These are phyloP conservation scores for Trypanosoma mega DNA, from an alignment of 208 protist species.

Conservation along the genomic window DNA sequence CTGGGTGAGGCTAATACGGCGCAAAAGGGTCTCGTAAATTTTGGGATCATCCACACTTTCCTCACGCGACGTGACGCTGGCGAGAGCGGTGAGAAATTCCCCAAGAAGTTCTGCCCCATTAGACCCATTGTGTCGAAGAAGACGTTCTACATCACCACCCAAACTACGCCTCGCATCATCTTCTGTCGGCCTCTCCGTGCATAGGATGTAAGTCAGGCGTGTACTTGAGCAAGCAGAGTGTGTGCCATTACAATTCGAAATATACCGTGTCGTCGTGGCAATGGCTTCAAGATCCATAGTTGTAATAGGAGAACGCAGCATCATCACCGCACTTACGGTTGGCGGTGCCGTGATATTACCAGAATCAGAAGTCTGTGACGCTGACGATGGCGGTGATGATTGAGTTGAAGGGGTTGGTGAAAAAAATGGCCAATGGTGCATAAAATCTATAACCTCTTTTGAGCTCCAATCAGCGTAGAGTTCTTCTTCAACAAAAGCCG, in stretches of 20 bases:
- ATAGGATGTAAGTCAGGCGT: not conserved
- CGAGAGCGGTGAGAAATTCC: too few relatives aligned
- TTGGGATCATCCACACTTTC: slow-evolving; percentile 3
- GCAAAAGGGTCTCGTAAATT: slow-evolving; percentile 10
- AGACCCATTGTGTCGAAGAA: not conserved
- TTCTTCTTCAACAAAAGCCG: slow-evolving; percentile 20
- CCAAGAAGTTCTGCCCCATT: too few relatives aligned
- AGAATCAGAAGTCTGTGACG: too few relatives aligned
- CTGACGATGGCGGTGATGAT: too few relatives aligned
- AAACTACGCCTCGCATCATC: not conserved
- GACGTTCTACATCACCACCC: not conserved
- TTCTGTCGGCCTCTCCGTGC: not conserved
- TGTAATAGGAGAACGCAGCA: not conserved
- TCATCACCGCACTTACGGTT: not conserved
- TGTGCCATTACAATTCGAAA: not conserved
- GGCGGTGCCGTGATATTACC: too few relatives aligned
- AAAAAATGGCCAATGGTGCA: slow-evolving; percentile 22
- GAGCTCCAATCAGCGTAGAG: slow-evolving; percentile 19
- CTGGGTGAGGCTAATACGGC: slow-evolving; percentile 5
- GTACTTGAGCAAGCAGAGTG: not conserved
- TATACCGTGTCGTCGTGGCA: not conserved
- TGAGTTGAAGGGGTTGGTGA: not conserved
- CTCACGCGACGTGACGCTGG: too few relatives aligned
- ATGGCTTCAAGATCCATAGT: not conserved
- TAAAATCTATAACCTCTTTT: slow-evolving; percentile 19